Conservation (phyloP, 1,139 yeast species). For the Candida labiduridarum region DNA sequence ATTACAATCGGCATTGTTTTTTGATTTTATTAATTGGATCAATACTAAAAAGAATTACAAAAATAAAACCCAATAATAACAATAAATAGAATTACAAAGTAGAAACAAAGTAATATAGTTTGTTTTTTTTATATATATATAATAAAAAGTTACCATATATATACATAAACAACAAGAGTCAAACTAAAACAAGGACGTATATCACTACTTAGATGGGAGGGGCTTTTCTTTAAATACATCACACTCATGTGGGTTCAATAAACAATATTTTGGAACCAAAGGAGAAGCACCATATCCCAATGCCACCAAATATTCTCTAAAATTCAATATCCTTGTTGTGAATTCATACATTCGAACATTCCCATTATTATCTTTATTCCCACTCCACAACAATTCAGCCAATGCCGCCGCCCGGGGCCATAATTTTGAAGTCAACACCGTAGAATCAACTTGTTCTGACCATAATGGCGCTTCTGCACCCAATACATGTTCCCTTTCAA, state of each 20-base stretch:
- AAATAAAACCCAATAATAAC: neutral
- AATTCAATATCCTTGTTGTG: conserved; percentile 45
- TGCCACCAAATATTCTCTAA: conserved; percentile 45
- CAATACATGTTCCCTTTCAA: conserved; percentile 34
- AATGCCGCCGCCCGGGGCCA: conserved; percentile 55
- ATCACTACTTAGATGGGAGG: conserved; percentile 2
- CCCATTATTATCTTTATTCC: conserved; percentile 38
- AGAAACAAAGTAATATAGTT: too few species aligned
- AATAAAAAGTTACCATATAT: too few species aligned
- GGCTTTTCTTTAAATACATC: conserved; percentile 26
- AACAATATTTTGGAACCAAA: conserved; percentile 44
- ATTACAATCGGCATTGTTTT: conserved; percentile 62
- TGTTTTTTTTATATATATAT: too few species aligned
- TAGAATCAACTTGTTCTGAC: conserved; percentile 47
- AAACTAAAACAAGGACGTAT: too few species aligned
- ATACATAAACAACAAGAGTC: too few species aligned
- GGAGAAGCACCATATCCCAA: conserved; percentile 42
- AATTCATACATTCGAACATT: conserved; percentile 32
- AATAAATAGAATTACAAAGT: too few species aligned
- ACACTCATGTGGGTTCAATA: conserved; percentile 44
- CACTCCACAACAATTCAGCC: conserved; percentile 51
- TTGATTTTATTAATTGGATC: conserved; percentile 83
- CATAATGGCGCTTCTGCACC: conserved; percentile 52
- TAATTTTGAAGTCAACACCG: conserved; percentile 38
- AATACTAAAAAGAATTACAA: conserved; percentile 37